Evolutionary conservation across 2,329 filamentous ascomycete species (phyloP).

Genomic region (Xylaria hypoxylon): DNA sequence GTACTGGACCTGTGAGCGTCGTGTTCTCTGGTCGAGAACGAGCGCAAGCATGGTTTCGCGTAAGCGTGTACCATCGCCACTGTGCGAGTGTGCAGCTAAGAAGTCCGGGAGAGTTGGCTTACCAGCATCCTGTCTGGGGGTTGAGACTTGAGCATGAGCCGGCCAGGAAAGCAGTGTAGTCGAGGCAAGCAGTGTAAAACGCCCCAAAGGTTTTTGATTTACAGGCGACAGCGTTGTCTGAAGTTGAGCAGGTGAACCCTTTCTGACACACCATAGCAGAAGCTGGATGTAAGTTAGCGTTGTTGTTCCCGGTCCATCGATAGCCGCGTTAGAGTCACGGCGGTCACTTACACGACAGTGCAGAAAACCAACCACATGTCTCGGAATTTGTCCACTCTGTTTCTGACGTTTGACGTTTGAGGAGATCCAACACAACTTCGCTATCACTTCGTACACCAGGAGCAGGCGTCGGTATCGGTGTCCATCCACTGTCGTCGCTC

Average conservation of each 20-base stretch:
- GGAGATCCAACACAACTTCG: constrained; percentile 39
- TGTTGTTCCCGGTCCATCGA: not conserved
- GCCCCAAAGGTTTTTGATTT: constrained; percentile 46
- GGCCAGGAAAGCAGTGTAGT: constrained; percentile 49
- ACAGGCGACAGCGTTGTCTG: constrained; percentile 53
- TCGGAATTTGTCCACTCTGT: constrained; percentile 45
- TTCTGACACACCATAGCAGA: constrained; percentile 43
- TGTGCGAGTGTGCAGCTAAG: not conserved
- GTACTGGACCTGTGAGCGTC: too few relatives aligned
- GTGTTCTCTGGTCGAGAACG: too few relatives aligned
- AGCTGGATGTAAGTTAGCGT: constrained; percentile 39
- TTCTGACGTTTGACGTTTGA: constrained; percentile 31
- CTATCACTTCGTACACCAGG: constrained; percentile 38
- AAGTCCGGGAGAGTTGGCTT: constrained; percentile 31
- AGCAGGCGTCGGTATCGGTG: constrained; percentile 45
- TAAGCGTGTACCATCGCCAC: too few relatives aligned
- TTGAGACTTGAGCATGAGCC: constrained; percentile 49
- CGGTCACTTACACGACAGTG: constrained; percentile 47
- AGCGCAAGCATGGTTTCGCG: too few relatives aligned
- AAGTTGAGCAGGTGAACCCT: constrained; percentile 48
- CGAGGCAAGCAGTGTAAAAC: constrained; percentile 53
- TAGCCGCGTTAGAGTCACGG: not conserved
- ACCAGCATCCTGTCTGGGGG: constrained; percentile 54
- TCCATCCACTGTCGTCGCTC: constrained; percentile 39
- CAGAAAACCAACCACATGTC: constrained; percentile 50